Percentiles rank a stretch among this genome's conserved stretches.
Conservation (phyloP, 2,329 filamentous ascomycete genomes). For the Myriosclerotinia duriaeana region DNA sequence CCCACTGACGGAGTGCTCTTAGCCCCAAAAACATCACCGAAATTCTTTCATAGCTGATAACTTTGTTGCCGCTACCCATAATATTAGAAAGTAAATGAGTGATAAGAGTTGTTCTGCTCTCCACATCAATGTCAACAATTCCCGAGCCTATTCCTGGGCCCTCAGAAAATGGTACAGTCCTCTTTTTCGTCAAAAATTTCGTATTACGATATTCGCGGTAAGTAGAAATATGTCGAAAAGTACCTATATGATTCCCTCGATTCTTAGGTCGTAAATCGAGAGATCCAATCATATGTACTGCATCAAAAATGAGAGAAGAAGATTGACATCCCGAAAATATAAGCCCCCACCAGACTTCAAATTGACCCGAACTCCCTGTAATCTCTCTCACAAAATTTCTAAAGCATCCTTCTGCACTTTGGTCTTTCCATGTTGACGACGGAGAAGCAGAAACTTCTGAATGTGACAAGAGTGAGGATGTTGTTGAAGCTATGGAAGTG, state of each 20-base stretch:
- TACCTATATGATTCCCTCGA: constrained; percentile 29
- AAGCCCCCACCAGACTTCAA: constrained; percentile 20
- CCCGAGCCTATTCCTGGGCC: neutral
- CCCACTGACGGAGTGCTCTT: constrained; percentile 1
- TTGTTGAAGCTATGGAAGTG: constrained; percentile 12
- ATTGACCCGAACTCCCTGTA: constrained; percentile 1
- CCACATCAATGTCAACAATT: constrained; percentile 12
- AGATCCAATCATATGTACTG: constrained; percentile 23
- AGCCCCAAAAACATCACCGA: constrained; percentile 17
- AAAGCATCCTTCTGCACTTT: constrained; percentile 9
- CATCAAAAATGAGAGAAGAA: constrained; percentile 6
- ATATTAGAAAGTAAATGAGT: constrained; percentile 19
- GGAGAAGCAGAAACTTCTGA: constrained; percentile 6
- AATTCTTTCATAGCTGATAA: constrained; percentile 1
- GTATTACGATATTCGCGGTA: constrained; percentile 33
- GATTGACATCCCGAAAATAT: constrained; percentile 13
- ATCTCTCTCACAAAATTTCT: constrained; percentile 20
- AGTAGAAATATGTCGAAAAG: constrained; percentile 29
- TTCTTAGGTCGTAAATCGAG: constrained; percentile 20
- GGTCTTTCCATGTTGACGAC: neutral
- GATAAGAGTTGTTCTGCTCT: constrained; percentile 15
- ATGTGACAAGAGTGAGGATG: constrained; percentile 10
- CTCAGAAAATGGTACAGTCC: constrained; percentile 4
- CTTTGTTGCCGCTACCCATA: neutral
- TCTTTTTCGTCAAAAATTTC: constrained; percentile 26